Percentiles rank a stretch among this genome's conserved stretches.
phyloP scores from a whole-genome alignment of 345 rosid species.

The Syzygium aqueum region DNA sequence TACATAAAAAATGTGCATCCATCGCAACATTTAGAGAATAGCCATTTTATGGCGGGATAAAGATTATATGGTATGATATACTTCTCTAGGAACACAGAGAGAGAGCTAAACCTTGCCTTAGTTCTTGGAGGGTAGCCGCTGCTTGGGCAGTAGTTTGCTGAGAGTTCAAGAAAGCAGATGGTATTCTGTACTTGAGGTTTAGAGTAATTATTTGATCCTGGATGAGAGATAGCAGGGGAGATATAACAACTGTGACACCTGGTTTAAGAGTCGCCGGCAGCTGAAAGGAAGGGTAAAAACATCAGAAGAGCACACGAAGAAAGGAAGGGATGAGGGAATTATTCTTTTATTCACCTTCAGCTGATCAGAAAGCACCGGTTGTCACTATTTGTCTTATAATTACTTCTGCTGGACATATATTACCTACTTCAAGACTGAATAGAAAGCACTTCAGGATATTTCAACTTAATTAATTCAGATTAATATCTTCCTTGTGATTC shows the following conservation, averaged over 20 bases:
- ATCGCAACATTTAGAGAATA: neutral
- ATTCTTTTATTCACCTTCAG: neutral
- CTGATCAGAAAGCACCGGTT: neutral
- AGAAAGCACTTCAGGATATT: neutral
- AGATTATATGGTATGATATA: no score
- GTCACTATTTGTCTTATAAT: neutral
- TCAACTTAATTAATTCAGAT: neutral
- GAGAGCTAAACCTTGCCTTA: constrained; percentile 47
- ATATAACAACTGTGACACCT: constrained; percentile 82
- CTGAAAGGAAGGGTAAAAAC: constrained; percentile 20
- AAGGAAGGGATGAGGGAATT: neutral
- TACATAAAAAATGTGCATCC: neutral
- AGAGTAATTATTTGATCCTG: constrained; percentile 86
- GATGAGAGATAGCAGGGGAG: constrained; percentile 79
- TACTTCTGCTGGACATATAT: neutral
- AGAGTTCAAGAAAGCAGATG: constrained; percentile 80
- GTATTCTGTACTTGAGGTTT: constrained; percentile 70
- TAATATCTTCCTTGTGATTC: neutral
- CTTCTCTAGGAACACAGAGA: neutral
- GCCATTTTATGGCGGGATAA: neutral
- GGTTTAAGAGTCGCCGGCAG: constrained; percentile 82
- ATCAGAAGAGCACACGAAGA: neutral
- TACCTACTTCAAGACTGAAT: neutral
- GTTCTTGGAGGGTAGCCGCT: constrained; percentile 66
- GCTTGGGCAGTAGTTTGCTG: constrained; percentile 81